Conservation (phyloP, 805 yeast species). For the Candida namnaoensis region DNA sequence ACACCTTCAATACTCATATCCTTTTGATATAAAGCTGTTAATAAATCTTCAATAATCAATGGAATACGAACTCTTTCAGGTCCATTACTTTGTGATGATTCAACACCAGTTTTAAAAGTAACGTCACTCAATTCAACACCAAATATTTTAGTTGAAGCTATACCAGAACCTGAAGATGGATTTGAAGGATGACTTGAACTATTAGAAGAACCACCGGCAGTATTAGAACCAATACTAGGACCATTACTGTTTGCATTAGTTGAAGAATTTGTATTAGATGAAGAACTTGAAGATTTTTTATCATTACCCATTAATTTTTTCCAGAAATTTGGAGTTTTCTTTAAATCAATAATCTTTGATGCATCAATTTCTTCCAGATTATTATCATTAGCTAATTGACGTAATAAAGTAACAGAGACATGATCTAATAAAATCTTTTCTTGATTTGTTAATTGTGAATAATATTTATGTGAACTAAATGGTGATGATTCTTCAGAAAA, state of each 20-base stretch:
- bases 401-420: constrained; percentile 46
- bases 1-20: constrained; percentile 96
- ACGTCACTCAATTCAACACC: constrained; percentile 69
- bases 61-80: constrained; percentile 78
- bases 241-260: too few relatives aligned
- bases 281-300: constrained; percentile 2
- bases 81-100: constrained; percentile 78
- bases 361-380: constrained; percentile 26
- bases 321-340: constrained; percentile 35
- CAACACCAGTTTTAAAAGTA: constrained; percentile 66
- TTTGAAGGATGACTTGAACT: too few relatives aligned
- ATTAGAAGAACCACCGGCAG: too few relatives aligned
- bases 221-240: too few relatives aligned
- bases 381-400: constrained; percentile 16
- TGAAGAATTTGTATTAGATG: constrained; percentile 1
- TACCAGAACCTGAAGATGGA: too few relatives aligned
- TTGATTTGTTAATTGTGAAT: constrained; percentile 49
- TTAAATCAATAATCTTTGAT: constrained; percentile 19
- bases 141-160: constrained; percentile 41
- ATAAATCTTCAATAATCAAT: constrained; percentile 75
- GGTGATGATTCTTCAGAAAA: background rate
- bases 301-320: constrained; percentile 21
- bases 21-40: constrained; percentile 75
- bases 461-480: constrained; percentile 36
- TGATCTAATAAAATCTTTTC: constrained; percentile 56